Base-by-base conservation (phyloP, 768 basidiomycete genomes). In the Pleurotus giganteus region DNA sequence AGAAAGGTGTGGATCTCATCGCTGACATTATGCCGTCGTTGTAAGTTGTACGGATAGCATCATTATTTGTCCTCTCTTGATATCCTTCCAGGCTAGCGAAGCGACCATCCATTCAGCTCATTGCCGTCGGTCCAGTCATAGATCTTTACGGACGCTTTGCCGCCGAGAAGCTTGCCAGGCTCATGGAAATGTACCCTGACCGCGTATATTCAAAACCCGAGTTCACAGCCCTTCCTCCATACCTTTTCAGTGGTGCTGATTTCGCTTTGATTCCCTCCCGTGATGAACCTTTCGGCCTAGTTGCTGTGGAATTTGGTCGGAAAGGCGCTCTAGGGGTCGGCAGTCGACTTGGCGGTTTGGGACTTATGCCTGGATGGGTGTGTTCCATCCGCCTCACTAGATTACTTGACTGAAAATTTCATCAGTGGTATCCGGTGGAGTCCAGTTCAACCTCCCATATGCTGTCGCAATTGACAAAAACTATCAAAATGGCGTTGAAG, bases 301-400 rank as follows among this genome's bases (percentile, higher is more conserved):
- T 96, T 27, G 94, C 94, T 49, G 94, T 97, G 60, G 94, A 96
- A 68, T 97, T 97, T 71, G 94, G 94, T 69, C 78, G 94, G 61
- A 97, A 96, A 70, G 94, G 94, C 78, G 94, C 94, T 53, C 83
- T 97, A 50, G 94, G 94, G 74, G 94, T 97, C 60, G 94, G 94
- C 60, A 86, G 88, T 75, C 89, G 94, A 63, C 80, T 96, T 19
- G 94, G 94, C 66, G 94, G 94, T 76, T 80, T 97, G 41, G 94
- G 94, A 71, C 75, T 97, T 57, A 97, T 97, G 94, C 94, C 94
- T 66, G 94, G 94, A 74, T 96, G 94, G 94, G 92, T 94, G 66
- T 64, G 88, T 79, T 1, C 17, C 57, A 39, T 13, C 51, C 21
- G 31, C 12, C 12, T 13, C 8, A 32, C 34, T 8, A 60, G 13